Evolutionary conservation across 441 rosid genomes (phyloP), one percentile per base, ranked within the genome.

Genomic region (Raphanus hybrid): DNA sequence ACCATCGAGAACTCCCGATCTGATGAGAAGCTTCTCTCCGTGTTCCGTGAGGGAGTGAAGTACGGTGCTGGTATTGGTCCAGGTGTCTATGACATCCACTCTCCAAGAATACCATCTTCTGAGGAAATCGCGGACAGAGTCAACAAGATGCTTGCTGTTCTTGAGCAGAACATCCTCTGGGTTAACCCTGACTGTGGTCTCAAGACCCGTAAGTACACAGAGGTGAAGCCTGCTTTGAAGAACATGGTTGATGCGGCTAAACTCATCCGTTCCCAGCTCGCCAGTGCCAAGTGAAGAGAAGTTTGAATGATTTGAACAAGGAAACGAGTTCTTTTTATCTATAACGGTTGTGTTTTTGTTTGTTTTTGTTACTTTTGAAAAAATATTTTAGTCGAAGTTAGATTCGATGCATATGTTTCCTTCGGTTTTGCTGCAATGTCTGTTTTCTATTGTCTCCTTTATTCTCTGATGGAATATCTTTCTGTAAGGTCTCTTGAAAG

Each of bases 121-220:
- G 99, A 91, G 73, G 99, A 95, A 85, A 95, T 95, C 54, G 99
- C 98, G 0, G 99, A 95, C 84, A 89, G 98, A 58, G 87, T 93
- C 12, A 92, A 95, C 93, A 95, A 95, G 90, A 95, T 95, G 99
- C 98, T 95, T 79, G 98, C 97, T 0, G 99, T 95, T 18, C 99
- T 95, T 1, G 98, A 95, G 85, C 90, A 82, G 77, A 92, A 93
- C 92, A 89, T 96, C 86, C 80, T 96, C 83, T 93, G 99, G 99
- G 99, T 95, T 16, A 95, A 95, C 92, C 99, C 99, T 5, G 98
- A 95, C 87, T 95, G 98, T 58, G 98, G 99, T 32, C 97, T 95
- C 68, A 95, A 93, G 92, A 96, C 99, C 50, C 97, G 97, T 60
- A 96, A 93, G 89, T 96, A 95, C 84, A 1, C 86, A 0, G 99